Evolutionary conservation across 768 basidiomycete species (phyloP), one percentile per base, ranked within the genome.

Genomic region (Russula dissimulans): DNA sequence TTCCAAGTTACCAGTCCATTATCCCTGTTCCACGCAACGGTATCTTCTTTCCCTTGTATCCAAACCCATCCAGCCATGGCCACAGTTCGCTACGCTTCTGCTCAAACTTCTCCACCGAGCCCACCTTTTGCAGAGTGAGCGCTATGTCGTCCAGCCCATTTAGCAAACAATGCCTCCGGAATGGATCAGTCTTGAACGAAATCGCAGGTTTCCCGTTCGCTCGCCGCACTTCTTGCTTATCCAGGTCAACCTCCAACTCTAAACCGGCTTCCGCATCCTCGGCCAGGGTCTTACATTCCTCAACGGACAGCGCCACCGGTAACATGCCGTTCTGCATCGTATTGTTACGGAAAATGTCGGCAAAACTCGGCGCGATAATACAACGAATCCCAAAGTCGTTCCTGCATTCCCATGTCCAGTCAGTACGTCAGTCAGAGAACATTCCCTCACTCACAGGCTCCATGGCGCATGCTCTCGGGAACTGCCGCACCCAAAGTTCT

Each of bases 41-140:
- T 56, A 92, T 90, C 71, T 86, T 87, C 45, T 78, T 81, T 48
- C 85, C 87, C 69, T 85, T 79, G 75, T 93, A 97, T 31, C 93
- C 93, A 63, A 95, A 89, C 39, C 95, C 97, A 69, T 99, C 91
- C 71, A 97, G 74, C 97, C 97, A 99, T 5, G 97, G 90, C 93
- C 94, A 98, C 59, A 76, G 71, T 68, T 82, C 76, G 31, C 84
- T 87, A 65, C 97, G 74, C 67, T 80, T 81, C 68, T 79, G 69
- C 79, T 99, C 97, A 67, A 97, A 99, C 45, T 72, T 66, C 61
- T 79, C 77, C 65, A 99, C 97, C n/a, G 78, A 71, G 10, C 75
- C 75, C 36, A 78, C 84, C 70, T 85, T 86, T 72, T 91, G 85
- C 77, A 99, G 77, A 46, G 97, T 99, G 73, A 99, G 77, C 45